Conservation (phyloP, 345 rosid genomes). For the Bretschneidera sinensis region DNA sequence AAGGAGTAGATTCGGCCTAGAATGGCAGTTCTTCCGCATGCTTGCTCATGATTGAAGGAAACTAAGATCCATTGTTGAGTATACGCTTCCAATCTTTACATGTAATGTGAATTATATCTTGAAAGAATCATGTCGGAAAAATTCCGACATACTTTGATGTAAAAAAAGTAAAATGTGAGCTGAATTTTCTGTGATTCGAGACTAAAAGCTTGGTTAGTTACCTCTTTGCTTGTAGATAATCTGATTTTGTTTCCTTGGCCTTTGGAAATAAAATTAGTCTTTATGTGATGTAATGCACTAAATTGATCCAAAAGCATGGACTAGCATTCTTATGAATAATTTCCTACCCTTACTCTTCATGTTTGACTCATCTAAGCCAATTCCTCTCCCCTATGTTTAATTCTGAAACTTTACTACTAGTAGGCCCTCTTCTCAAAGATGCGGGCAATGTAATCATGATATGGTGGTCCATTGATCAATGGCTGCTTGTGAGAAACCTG, state of each 20-base stretch:
- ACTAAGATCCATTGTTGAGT: conserved; percentile 13
- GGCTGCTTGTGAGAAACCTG: neutral
- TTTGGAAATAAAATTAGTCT: conserved; percentile 1
- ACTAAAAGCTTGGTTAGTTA: conserved; percentile 7
- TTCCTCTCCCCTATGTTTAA: too few species aligned
- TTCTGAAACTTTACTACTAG: too few species aligned
- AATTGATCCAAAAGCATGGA: neutral
- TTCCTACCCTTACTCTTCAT: too few species aligned
- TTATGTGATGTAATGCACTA: neutral
- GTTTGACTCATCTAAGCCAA: too few species aligned
- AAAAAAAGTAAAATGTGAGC: conserved; percentile 14
- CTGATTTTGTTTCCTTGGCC: conserved; percentile 9
- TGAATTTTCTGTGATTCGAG: conserved; percentile 22
- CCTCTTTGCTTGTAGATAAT: conserved; percentile 11
- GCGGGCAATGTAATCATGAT: neutral
- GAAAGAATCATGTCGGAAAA: conserved; percentile 25
- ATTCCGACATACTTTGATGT: conserved; percentile 9
- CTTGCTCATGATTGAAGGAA: neutral
- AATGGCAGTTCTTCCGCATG: conserved; percentile 7
- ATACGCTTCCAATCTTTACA: conserved; percentile 18
- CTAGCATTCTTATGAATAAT: neutral
- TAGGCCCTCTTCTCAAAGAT: too few species aligned
- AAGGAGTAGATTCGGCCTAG: conserved; percentile 70
- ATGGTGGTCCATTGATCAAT: neutral
- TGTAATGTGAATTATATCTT: conserved; percentile 17